Percentiles rank a stretch among this genome's conserved stretches.
phyloP scores from a whole-genome alignment of 2,329 filamentous ascomycete species.

The Dactylellina haptotyla region DNA sequence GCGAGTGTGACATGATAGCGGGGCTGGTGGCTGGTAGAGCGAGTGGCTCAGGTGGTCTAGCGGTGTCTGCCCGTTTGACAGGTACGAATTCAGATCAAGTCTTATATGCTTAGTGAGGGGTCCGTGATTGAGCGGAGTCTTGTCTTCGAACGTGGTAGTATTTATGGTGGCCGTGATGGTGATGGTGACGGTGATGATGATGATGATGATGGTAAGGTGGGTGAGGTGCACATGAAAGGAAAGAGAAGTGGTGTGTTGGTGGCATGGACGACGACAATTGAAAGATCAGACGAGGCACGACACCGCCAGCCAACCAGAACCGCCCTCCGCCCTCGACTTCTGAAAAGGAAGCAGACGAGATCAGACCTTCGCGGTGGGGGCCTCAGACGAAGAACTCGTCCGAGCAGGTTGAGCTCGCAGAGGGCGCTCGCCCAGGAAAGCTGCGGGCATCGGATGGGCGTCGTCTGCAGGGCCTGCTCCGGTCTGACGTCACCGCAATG shows the following conservation, averaged over 20 bases:
- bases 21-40: slow-evolving; percentile 24
- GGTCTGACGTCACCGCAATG: not conserved
- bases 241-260: slow-evolving; percentile 32
- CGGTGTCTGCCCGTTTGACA: too few relatives aligned
- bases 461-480: not conserved
- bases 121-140: not conserved
- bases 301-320: not conserved
- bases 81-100: too few relatives aligned
- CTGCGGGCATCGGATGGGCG: not conserved
- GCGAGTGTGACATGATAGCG: slow-evolving; percentile 51
- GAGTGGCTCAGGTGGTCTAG: not conserved
- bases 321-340: not conserved
- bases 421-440: not conserved
- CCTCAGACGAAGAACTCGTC: not conserved
- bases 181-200: not conserved
- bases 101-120: not conserved
- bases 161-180: not conserved
- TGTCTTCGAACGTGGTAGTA: not conserved
- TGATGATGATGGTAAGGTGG: not conserved
- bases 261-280: slow-evolving; percentile 4
- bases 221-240: not conserved
- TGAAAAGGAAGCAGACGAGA: not conserved
- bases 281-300: slow-evolving; percentile 32
- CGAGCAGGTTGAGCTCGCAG: not conserved
- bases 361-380: not conserved